A percentile compares a stretch with the other conserved stretches of the same genome.
Conservation (phyloP, 768 basidiomycete species). For the Mrakia blollopis region DNA sequence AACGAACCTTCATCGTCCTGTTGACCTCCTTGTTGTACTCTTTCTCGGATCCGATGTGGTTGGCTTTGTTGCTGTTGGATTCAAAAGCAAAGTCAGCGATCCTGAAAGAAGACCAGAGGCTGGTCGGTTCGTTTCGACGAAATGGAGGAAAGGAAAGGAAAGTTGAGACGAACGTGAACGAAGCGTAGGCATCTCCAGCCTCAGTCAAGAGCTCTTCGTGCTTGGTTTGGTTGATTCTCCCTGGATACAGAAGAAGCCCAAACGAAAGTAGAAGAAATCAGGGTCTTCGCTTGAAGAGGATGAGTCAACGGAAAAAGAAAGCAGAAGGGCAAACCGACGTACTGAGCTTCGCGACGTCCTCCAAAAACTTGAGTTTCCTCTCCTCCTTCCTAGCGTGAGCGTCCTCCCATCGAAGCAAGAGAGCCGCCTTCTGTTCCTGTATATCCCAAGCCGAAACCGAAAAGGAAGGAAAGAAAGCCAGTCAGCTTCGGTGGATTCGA, state of each 20-base stretch:
- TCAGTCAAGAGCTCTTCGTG: conserved; percentile 4
- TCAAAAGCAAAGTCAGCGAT: not conserved
- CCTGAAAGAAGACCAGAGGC: not conserved
- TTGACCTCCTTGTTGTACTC: conserved; percentile 18
- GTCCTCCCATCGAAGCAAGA: not conserved
- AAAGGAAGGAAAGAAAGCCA: not conserved
- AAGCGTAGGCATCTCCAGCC: not conserved
- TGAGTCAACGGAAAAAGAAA: not conserved
- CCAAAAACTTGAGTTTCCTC: conserved; percentile 1
- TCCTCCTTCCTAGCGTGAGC: conserved; percentile 1
- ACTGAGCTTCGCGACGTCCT: conserved; percentile 11
- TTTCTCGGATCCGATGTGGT: conserved; percentile 10
- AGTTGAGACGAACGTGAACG: not conserved
- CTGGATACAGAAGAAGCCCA: not conserved
- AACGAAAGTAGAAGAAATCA: not conserved
- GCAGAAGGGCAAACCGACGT: not conserved
- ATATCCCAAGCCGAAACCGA: not conserved
- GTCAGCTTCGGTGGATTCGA: not conserved
- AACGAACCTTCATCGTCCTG: conserved; percentile 8
- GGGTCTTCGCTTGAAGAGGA: not conserved
- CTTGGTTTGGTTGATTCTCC: not conserved
- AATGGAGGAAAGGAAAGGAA: not conserved
- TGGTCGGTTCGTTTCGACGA: not conserved
- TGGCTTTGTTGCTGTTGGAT: not conserved
- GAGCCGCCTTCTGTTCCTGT: not conserved